phyloP scores from a whole-genome alignment of 768 basidiomycete genomes.

The Mycena epipterygia region DNA sequence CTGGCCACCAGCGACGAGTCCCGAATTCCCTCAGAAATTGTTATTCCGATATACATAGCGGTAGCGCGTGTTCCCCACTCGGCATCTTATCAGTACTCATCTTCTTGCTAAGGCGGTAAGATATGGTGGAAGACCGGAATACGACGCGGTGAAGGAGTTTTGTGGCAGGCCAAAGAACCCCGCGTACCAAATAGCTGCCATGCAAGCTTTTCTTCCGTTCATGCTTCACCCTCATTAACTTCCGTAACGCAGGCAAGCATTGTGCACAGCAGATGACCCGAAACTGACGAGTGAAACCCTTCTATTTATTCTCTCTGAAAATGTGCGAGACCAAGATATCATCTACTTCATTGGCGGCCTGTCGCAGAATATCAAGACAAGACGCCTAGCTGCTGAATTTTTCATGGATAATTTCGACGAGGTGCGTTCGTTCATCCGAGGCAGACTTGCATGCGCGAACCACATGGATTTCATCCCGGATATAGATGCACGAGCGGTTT shows the following conservation, averaged over 20 bases:
- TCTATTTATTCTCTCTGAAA: slow-evolving; percentile 53
- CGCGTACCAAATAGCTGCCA: slow-evolving; percentile 30
- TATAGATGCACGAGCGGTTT: slow-evolving; percentile 28
- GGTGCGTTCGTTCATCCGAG: slow-evolving; percentile 37
- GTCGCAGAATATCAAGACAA: slow-evolving; percentile 57
- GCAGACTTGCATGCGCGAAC: slow-evolving; percentile 3
- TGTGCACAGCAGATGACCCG: slow-evolving; percentile 61
- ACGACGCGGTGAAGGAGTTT: slow-evolving; percentile 21
- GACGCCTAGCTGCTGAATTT: slow-evolving; percentile 59
- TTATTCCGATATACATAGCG: slow-evolving; percentile 22
- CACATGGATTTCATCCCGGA: slow-evolving; percentile 30
- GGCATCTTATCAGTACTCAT: slow-evolving; percentile 3
- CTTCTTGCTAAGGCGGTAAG: slow-evolving; percentile 9
- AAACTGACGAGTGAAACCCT: slow-evolving; percentile 63
- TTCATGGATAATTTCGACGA: slow-evolving; percentile 67
- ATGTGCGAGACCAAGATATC: slow-evolving; percentile 57
- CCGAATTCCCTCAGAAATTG: slow-evolving; percentile 7
- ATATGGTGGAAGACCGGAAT: slow-evolving; percentile 23
- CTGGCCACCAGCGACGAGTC: slow-evolving; percentile 7
- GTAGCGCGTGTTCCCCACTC: slow-evolving; percentile 13
- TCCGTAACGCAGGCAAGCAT: slow-evolving; percentile 52
- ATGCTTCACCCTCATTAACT: slow-evolving; percentile 23
- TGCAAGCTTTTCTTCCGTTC: slow-evolving; percentile 29
- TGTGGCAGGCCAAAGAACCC: slow-evolving; percentile 23
- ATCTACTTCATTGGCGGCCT: slow-evolving; percentile 61